These are phyloP conservation scores for Aspergillus diversus DNA, from an alignment of 495 filamentous ascomycete species.

Conservation along the genomic window DNA sequence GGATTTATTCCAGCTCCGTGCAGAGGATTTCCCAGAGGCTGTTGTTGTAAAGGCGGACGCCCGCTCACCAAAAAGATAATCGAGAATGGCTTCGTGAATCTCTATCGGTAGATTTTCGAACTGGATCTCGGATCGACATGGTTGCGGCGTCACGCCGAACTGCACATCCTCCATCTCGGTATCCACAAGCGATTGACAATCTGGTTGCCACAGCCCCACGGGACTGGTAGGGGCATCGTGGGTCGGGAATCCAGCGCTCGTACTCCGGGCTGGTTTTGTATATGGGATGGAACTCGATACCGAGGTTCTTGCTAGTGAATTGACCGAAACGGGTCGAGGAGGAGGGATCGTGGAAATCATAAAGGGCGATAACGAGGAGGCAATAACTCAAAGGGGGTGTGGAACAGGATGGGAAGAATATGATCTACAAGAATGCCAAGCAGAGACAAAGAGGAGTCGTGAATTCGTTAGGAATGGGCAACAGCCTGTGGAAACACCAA, in stretches of 20 bases:
- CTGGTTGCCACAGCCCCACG: slow-evolving; percentile 26
- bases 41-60: slow-evolving; percentile 57
- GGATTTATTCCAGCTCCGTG: slow-evolving; percentile 64
- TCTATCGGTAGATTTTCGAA: slow-evolving; percentile 66
- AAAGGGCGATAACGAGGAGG: slow-evolving; percentile 24
- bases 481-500: slow-evolving; percentile 12
- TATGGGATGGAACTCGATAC: slow-evolving; percentile 24
- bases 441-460: slow-evolving; percentile 22
- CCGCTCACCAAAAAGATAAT: slow-evolving; percentile 69
- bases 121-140: slow-evolving; percentile 23
- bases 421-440: slow-evolving; percentile 18
- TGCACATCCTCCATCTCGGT: slow-evolving; percentile 35
- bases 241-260: slow-evolving; percentile 31
- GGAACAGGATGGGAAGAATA: slow-evolving; percentile 5
- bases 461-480: slow-evolving; percentile 21
- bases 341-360: slow-evolving; percentile 42
- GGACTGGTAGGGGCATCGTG: slow-evolving; percentile 28
- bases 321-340: slow-evolving; percentile 41
- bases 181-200: slow-evolving; percentile 30
- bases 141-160: slow-evolving; percentile 14
- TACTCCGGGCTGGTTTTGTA: slow-evolving; percentile 32
- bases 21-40: slow-evolving; percentile 46
- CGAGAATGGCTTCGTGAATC: slow-evolving; percentile 71
- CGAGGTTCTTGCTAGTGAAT: slow-evolving; percentile 34
- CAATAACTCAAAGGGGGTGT: slow-evolving; percentile 18